phyloP scores from a whole-genome alignment of 2,329 filamentous ascomycete species.

The Penicillium hesseltinei region DNA sequence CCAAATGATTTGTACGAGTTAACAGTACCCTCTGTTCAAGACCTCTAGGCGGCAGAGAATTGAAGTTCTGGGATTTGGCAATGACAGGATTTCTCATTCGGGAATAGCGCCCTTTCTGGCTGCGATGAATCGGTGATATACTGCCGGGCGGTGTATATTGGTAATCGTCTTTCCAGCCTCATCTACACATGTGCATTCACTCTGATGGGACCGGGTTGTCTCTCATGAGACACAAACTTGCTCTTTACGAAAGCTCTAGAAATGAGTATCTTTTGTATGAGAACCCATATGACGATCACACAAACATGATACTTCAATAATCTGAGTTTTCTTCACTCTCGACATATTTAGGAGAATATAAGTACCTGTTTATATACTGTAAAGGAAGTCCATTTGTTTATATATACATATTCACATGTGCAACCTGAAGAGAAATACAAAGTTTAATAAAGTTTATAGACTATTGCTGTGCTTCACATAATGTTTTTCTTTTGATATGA shows the following conservation, averaged over 20 bases:
- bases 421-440: not conserved
- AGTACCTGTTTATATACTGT: not conserved
- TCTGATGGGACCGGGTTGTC: not conserved
- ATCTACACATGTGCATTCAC: not conserved
- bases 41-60: conserved; percentile 19
- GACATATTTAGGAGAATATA: not conserved
- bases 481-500: not conserved
- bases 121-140: conserved; percentile 11
- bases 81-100: conserved; percentile 12
- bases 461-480: not conserved
- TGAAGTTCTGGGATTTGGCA: conserved; percentile 18
- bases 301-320: not conserved
- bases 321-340: not conserved
- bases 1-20: not conserved
- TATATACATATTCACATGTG: too few species aligned
- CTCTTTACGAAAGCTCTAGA: too few species aligned
- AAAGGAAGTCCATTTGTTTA: not conserved
- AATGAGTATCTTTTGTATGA: too few species aligned
- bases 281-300: fast-evolving
- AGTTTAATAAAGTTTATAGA: not conserved
- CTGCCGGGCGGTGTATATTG: conserved; percentile 5
- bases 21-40: conserved; percentile 11
- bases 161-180: not conserved
- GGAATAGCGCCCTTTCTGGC: conserved; percentile 19
- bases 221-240: not conserved